Evolutionary conservation across 352 stramenopile genomes (phyloP).

Genomic region (Phytophthora ohioensis): DNA sequence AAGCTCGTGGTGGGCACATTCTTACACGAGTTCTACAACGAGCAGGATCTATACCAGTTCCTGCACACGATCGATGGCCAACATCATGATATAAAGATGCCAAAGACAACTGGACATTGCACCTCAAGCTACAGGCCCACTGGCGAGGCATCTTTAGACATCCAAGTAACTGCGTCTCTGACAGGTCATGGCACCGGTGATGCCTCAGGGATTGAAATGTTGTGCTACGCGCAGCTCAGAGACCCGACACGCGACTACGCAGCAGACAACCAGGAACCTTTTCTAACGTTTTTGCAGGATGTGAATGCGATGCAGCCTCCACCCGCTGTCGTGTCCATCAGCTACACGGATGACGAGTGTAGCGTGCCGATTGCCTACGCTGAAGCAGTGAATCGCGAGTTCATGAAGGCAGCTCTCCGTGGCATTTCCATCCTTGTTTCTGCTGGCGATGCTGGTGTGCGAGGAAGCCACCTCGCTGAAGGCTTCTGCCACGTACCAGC

Average conservation of each 20-base stretch:
- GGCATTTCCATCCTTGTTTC: constrained; percentile 77
- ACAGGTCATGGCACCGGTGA: constrained; percentile 48
- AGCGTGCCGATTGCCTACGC: constrained; percentile 64
- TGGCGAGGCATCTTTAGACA: constrained; percentile 76
- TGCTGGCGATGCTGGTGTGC: constrained; percentile 68
- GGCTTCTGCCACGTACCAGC: constrained; percentile 49
- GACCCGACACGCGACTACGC: constrained; percentile 54
- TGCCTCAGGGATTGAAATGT: constrained; percentile 51
- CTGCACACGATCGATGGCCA: constrained; percentile 33
- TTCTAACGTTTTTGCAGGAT: constrained; percentile 75
- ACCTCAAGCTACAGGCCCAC: constrained; percentile 45
- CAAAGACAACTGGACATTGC: constrained; percentile 53
- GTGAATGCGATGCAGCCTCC: constrained; percentile 72
- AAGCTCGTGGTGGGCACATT: constrained; percentile 77
- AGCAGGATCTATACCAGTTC: constrained; percentile 62
- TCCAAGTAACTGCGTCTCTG: constrained; percentile 64
- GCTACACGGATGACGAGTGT: constrained; percentile 87
- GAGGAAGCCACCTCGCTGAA: constrained; percentile 58
- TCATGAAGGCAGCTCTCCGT: constrained; percentile 77
- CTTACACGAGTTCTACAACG: constrained; percentile 74
- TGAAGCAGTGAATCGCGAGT: constrained; percentile 68
- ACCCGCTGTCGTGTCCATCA: constrained; percentile 78
- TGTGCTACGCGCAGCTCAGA: constrained; percentile 69
- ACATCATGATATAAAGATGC: constrained; percentile 22
- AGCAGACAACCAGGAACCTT: constrained; percentile 84